Percentiles rank a stretch among this genome's conserved stretches.
These are phyloP conservation scores for Wallacemonas sp. DNA, from an alignment of 208 protist genomes.

Conservation along the genomic window DNA sequence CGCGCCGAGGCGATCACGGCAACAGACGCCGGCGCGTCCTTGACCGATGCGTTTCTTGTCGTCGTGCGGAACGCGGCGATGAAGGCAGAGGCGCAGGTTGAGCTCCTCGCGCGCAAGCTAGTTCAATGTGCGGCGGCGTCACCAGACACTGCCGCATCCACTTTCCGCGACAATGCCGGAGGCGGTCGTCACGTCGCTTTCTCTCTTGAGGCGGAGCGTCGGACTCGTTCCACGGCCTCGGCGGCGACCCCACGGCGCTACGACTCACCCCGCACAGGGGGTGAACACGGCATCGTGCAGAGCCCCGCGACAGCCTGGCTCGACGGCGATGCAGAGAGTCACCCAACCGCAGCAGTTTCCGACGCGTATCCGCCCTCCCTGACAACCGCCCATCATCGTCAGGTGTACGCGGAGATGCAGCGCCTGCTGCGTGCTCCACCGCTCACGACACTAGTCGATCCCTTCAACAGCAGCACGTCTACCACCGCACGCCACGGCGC, in stretches of 20 bases:
- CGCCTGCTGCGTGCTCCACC: slow-evolving; percentile 18
- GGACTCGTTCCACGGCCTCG: no score
- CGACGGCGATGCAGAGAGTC: background rate
- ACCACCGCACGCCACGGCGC: no score
- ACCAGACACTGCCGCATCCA: no score
- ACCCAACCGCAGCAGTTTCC: background rate
- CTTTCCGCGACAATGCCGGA: no score
- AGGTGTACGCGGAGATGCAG: slow-evolving; percentile 37
- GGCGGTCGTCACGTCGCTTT: no score
- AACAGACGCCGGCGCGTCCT: slow-evolving; percentile 10
- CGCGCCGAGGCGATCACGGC: slow-evolving; percentile 6
- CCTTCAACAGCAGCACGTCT: background rate
- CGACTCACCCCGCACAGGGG: no score
- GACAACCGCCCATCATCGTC: slow-evolving; percentile 18
- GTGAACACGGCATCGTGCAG: no score
- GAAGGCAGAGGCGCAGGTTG: slow-evolving; percentile 52
- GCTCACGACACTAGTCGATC: no score
- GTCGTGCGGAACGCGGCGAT: slow-evolving; percentile 37
- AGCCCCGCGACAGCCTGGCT: no score
- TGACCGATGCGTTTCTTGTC: slow-evolving; percentile 32
- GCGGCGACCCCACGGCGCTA: no score
- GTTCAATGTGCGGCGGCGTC: background rate
- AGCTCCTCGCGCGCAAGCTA: slow-evolving; percentile 13
- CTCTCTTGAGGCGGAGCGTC: no score
- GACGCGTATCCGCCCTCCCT: slow-evolving; percentile 2